Conservation (phyloP, 352 stramenopile species). For the Pythium utonaiense region DNA sequence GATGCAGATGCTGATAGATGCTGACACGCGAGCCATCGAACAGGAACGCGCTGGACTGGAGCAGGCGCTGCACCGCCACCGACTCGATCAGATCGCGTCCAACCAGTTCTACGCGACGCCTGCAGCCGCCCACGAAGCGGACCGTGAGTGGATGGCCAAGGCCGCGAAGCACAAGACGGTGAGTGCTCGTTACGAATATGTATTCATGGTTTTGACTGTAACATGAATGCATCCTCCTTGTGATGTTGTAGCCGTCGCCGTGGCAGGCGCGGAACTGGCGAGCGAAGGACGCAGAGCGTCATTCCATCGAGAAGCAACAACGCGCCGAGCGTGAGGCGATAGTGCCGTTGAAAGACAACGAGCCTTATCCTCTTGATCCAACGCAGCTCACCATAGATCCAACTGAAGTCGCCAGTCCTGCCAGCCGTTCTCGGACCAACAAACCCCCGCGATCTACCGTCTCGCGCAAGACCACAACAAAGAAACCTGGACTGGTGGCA, state of each 20-base stretch:
- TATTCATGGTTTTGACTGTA: no score
- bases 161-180: slow-evolving; percentile 20
- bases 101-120: slow-evolving; percentile 24
- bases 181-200: no score
- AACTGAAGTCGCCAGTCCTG: no score
- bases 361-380: neutral
- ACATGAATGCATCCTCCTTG: no score
- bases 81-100: slow-evolving; percentile 43
- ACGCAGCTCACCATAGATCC: no score
- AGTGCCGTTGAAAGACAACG: neutral
- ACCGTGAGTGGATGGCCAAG: slow-evolving; percentile 24
- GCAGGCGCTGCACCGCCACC: slow-evolving; percentile 51
- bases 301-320: neutral
- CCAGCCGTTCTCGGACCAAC: no score
- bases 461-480: neutral
- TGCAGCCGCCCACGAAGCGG: slow-evolving; percentile 10
- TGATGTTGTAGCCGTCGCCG: slow-evolving; percentile 44
- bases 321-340: neutral
- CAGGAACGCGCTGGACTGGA: slow-evolving; percentile 57
- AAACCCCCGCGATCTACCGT: neutral
- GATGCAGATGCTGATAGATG: slow-evolving; percentile 63
- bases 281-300: slow-evolving; percentile 26
- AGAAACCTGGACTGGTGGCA: no score
- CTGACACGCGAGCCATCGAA: slow-evolving; percentile 61
- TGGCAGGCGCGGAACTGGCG: slow-evolving; percentile 77